These are phyloP conservation scores for Lophiotrema nucula DNA, from an alignment of 495 filamentous ascomycete genomes.

Conservation along the genomic window DNA sequence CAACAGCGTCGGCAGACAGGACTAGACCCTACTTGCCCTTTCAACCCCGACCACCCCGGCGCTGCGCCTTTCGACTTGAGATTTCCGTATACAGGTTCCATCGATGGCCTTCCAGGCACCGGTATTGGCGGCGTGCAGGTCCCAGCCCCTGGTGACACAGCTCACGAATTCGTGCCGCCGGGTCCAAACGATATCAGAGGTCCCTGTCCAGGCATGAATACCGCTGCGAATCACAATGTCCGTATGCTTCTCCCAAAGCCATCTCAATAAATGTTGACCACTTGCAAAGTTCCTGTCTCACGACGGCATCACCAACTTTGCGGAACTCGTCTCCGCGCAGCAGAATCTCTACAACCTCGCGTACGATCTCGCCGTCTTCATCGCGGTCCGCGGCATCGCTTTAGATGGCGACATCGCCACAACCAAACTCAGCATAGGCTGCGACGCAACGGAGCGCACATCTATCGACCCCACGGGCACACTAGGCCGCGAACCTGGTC, in stretches of 20 bases:
- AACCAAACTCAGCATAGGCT: constrained; percentile 46
- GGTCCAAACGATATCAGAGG: constrained; percentile 35
- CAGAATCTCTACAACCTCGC: constrained; percentile 48
- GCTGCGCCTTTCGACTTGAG: too few species aligned
- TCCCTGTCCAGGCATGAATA: constrained; percentile 40
- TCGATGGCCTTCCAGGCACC: constrained; percentile 40
- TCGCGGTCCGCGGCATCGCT: constrained; percentile 42
- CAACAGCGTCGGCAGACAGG: too few species aligned
- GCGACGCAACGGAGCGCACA: constrained; percentile 45
- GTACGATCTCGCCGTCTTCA: constrained; percentile 41
- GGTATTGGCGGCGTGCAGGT: constrained; percentile 42
- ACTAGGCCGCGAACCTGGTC: too few species aligned
- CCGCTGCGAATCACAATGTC: constrained; percentile 39
- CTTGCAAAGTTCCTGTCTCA: constrained; percentile 40
- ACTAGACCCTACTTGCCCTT: too few species aligned
- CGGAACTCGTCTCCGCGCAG: constrained; percentile 46
- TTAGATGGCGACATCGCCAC: constrained; percentile 44
- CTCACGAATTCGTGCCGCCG: constrained; percentile 36
- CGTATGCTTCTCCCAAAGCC: background rate
- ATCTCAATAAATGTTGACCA: background rate
- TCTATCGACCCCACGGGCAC: too few species aligned
- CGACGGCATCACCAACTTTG: constrained; percentile 47
- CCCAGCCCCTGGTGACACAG: constrained; percentile 41
- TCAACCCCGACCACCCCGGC: too few species aligned
- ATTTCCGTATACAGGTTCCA: constrained; percentile 44